These are phyloP conservation scores for Lotmaria passim DNA, from an alignment of 208 protist species.

Conservation along the genomic window DNA sequence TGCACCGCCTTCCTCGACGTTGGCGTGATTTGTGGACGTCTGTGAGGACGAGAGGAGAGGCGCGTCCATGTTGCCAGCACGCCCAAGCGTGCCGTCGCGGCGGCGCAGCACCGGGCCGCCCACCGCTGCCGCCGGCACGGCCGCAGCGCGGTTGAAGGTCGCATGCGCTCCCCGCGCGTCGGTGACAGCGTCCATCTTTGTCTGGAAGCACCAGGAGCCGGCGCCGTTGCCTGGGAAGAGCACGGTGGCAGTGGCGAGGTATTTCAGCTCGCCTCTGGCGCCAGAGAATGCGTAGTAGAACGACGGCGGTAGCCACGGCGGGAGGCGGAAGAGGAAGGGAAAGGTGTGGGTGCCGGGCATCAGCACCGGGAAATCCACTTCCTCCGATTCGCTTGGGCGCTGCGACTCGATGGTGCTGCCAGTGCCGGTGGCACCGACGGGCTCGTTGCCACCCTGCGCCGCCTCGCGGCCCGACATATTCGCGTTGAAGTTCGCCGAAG, in stretches of 20 bases:
- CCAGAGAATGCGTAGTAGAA: constrained; percentile 53
- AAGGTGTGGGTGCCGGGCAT: constrained; percentile 58
- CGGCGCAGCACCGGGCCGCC: constrained; percentile 21
- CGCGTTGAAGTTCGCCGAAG: background rate
- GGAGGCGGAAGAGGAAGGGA: constrained; percentile 61
- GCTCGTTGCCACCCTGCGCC: constrained; percentile 20
- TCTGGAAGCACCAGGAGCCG: constrained; percentile 25
- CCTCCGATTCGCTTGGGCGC: background rate
- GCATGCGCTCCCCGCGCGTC: constrained; percentile 3
- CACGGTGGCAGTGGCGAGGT: constrained; percentile 45
- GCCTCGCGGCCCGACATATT: background rate
- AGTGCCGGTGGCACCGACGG: constrained; percentile 2
- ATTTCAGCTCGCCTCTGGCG: constrained; percentile 48
- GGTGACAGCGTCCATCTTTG: constrained; percentile 4
- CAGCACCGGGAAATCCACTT: constrained; percentile 38
- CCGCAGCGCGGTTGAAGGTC: constrained; percentile 2
- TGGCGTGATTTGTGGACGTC: background rate
- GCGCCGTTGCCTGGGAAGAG: constrained; percentile 41
- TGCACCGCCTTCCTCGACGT: background rate
- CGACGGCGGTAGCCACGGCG: constrained; percentile 70
- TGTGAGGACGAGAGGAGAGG: constrained; percentile 2
- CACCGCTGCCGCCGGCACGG: constrained; percentile 1
- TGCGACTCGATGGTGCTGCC: background rate
- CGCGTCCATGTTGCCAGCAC: constrained; percentile 22
- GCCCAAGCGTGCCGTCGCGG: constrained; percentile 15